These are phyloP conservation scores for Cyberlindnera galapagoensis DNA, from an alignment of 805 yeast species.

Conservation along the genomic window DNA sequence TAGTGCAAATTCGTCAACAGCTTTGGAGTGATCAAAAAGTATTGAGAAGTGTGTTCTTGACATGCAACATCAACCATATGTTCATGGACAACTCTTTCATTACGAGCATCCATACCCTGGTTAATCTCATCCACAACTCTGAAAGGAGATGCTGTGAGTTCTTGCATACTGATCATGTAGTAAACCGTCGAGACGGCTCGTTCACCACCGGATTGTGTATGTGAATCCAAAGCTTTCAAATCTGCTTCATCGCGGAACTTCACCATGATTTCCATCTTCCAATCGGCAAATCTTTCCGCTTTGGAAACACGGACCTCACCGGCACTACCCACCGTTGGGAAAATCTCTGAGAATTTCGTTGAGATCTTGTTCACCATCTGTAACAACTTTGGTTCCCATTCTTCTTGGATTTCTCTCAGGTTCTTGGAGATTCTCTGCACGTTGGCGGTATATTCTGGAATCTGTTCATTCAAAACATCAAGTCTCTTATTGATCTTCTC, in stretches of 20 bases:
- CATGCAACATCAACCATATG: constrained; percentile 88
- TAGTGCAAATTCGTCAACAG: constrained; percentile 71
- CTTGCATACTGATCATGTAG: constrained; percentile 86
- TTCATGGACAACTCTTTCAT: constrained; percentile 81
- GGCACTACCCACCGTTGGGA: constrained; percentile 72
- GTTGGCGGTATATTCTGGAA: constrained; percentile 18
- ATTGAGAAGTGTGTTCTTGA: constrained; percentile 58
- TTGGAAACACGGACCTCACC: constrained; percentile 67
- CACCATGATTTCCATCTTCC: constrained; percentile 82
- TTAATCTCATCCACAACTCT: constrained; percentile 96
- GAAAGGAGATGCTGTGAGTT: constrained; percentile 81
- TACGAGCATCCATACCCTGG: constrained; percentile 96
- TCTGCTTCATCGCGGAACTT: constrained; percentile 75
- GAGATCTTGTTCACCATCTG: constrained; percentile 51
- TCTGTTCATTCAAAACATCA: constrained; percentile 14
- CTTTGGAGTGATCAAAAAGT: constrained; percentile 91
- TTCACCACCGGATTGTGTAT: constrained; percentile 96
- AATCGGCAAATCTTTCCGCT: constrained; percentile 52
- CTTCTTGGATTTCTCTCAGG: constrained; percentile 32
- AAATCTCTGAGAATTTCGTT: constrained; percentile 55
- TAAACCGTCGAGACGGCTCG: constrained; percentile 92
- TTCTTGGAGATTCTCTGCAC: constrained; percentile 20
- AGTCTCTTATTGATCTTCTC: constrained; percentile 24
- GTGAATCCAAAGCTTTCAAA: constrained; percentile 70
- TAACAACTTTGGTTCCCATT: constrained; percentile 62